Evolutionary conservation across 78 protist species (phyloP).

Genomic region (Dictyostelium capitatum): DNA sequence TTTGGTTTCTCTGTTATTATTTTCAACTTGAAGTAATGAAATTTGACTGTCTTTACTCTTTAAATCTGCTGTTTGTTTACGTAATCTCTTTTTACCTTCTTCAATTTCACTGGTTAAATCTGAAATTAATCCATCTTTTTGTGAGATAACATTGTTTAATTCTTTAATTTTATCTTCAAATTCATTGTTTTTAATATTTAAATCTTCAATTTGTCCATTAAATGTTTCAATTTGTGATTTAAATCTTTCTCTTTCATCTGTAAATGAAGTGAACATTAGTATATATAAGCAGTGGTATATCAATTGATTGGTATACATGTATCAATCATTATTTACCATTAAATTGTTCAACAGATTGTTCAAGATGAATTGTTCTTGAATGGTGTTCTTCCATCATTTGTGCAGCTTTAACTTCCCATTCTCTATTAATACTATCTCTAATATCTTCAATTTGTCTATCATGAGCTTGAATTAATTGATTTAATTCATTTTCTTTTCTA

Average conservation of each 20-base stretch:
- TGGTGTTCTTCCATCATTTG: conserved; percentile 41
- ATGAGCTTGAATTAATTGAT: conserved; percentile 41
- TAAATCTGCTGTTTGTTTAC: conserved; percentile 24
- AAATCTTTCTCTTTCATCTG: conserved; percentile 47
- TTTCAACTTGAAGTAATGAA: conserved; percentile 42
- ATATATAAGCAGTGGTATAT: too few relatives aligned
- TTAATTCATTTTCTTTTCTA: conserved; percentile 62
- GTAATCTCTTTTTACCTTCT: conserved; percentile 32
- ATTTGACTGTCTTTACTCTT: conserved; percentile 48
- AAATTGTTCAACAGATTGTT: conserved; percentile 7
- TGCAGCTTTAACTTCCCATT: conserved; percentile 61
- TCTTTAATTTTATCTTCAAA: conserved; percentile 22
- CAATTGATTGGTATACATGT: too few relatives aligned
- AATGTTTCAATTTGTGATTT: not conserved
- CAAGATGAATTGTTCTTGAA: not conserved
- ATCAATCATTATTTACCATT: conserved; percentile 18
- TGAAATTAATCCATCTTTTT: conserved; percentile 12
- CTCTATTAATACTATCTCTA: conserved; percentile 73
- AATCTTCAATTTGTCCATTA: conserved; percentile 22
- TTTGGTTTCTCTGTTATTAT: conserved; percentile 24
- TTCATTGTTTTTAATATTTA: conserved; percentile 47
- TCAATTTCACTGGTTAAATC: conserved; percentile 19
- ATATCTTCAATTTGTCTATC: conserved; percentile 77
- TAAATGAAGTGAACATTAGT: too few relatives aligned
- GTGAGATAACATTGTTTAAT: not conserved